Percentiles rank a stretch among this genome's conserved stretches.
Conservation (phyloP, 1,284 basidiomycete genomes). For the Apiotrichum gracile region DNA sequence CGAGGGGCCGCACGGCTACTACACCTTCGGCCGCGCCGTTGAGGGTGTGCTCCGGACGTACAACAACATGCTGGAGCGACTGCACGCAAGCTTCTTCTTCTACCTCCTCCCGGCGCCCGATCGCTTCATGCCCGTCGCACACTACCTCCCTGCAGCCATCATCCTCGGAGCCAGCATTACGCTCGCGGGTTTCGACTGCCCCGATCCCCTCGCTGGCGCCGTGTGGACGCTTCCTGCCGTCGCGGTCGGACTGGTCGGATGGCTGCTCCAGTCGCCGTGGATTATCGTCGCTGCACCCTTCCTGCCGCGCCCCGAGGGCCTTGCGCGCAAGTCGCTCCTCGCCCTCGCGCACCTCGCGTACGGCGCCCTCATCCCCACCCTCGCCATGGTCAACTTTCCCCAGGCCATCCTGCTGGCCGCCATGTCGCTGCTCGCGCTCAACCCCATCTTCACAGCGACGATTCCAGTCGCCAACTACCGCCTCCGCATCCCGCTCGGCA, state of each 20-base stretch:
- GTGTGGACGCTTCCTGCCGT: slow-evolving; percentile 20
- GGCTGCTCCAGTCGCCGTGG: slow-evolving; percentile 16
- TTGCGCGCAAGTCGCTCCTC: slow-evolving; percentile 11
- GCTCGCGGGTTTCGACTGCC: slow-evolving; percentile 69
- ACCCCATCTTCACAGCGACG: background rate
- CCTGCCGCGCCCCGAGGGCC: slow-evolving; percentile 56
- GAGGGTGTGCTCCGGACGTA: slow-evolving; percentile 81
- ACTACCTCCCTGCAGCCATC: slow-evolving; percentile 77
- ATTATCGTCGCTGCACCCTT: slow-evolving; percentile 19
- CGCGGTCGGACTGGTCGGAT: slow-evolving; percentile 14
- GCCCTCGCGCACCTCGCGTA: slow-evolving; percentile 53
- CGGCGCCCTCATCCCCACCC: slow-evolving; percentile 74
- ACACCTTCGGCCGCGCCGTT: slow-evolving; percentile 77
- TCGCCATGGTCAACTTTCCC: slow-evolving; percentile 82
- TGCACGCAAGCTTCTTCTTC: slow-evolving; percentile 94
- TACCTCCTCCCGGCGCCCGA: slow-evolving; percentile 72
- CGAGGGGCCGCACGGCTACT: slow-evolving; percentile 87
- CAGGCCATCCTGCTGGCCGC: slow-evolving; percentile 66
- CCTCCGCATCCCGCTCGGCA: slow-evolving; percentile 1
- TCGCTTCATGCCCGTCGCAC: slow-evolving; percentile 81
- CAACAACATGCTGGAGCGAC: slow-evolving; percentile 86
- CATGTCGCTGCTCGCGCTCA: slow-evolving; percentile 50
- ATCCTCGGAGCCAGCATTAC: slow-evolving; percentile 75
- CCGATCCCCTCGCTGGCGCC: slow-evolving; percentile 58
- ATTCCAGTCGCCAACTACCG: background rate